Evolutionary conservation across 179 eudicot genomes (phyloP).

Genomic region (Beta corolliflora): DNA sequence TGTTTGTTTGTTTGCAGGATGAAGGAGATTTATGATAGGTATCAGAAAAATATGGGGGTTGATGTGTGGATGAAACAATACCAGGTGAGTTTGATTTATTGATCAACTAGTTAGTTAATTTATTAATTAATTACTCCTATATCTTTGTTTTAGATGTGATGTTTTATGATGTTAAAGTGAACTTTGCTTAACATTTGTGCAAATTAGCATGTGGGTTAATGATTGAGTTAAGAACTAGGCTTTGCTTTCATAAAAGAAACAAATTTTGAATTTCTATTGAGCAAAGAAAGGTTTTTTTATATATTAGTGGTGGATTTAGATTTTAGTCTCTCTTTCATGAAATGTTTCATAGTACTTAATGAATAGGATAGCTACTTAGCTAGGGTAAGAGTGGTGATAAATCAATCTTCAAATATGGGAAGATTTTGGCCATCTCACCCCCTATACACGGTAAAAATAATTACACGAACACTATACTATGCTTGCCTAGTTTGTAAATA

Average conservation of each 20-base stretch:
- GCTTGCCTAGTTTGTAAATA: no score
- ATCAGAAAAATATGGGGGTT: slow-evolving; percentile 20
- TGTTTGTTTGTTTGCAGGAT: slow-evolving; percentile 17
- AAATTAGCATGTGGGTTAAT: not conserved
- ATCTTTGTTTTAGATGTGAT: not conserved
- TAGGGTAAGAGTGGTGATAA: no score
- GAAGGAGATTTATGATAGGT: slow-evolving; percentile 36
- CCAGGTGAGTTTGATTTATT: slow-evolving; percentile 16
- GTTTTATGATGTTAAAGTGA: not conserved
- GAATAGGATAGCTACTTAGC: no score
- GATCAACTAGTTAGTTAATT: not conserved
- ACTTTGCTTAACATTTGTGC: not conserved
- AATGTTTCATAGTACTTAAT: no score
- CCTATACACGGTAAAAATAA: no score
- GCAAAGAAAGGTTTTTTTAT: no score
- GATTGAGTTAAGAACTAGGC: not conserved
- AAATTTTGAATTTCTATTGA: no score
- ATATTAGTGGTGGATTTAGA: no score
- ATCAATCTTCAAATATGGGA: no score
- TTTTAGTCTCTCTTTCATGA: no score
- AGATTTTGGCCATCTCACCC: no score
- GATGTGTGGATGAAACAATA: slow-evolving; percentile 37
- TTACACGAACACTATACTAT: no score
- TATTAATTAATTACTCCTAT: not conserved
- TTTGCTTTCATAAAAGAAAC: not conserved